Base-by-base conservation (phyloP, 2,329 filamentous ascomycete genomes). In the Neofusicoccum laricinum region DNA sequence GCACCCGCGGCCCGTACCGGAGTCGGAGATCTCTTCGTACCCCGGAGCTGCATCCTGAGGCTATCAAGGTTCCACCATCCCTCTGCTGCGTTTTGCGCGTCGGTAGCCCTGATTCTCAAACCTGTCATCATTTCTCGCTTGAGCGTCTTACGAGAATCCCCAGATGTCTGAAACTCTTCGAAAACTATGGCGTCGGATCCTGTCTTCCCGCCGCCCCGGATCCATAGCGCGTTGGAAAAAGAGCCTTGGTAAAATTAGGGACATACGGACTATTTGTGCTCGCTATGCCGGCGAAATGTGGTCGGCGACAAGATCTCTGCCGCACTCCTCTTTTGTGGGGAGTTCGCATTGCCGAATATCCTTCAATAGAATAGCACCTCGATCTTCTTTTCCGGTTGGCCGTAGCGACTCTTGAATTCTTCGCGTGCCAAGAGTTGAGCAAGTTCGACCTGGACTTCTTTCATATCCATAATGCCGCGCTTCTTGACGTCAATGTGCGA, bases 401-500 rank as follows among this genome's bases (percentile, higher is more conserved):
- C 81, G 71, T 92, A 96, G 67, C 88, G 84, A 58, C 87, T 86
- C 75, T 88, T 89, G 69, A 97, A 84, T 71, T 91, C 88, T 15
- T 86, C 80, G 63, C 87, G 83, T 38, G 88, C 85, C 58, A 99
- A 80, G 73, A 96, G 87, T 66, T 87, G 85, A 50, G 92, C 85
- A 53, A 98, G 83, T 6, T 92, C 91, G 71, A 93, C 83, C 80
- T 93, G 89, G 0, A 92, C 92, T 66, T 99, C 95, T 76, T 91
- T 92, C 92, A 98, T 97, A 73, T 98, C 95, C 76, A 97, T 87
- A 68, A 99, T 87, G 0, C 93, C 92, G 51, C 93, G 85, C 82
- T 96, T 96, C 84, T 99, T 99, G 77, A 91, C 87, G 77, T 99
- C 94, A 68, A 97, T 91, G 73, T 97, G 90, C 7, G 93, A 97